phyloP scores from a whole-genome alignment of 139 green algal species.

The Haematococcus sp. region DNA sequence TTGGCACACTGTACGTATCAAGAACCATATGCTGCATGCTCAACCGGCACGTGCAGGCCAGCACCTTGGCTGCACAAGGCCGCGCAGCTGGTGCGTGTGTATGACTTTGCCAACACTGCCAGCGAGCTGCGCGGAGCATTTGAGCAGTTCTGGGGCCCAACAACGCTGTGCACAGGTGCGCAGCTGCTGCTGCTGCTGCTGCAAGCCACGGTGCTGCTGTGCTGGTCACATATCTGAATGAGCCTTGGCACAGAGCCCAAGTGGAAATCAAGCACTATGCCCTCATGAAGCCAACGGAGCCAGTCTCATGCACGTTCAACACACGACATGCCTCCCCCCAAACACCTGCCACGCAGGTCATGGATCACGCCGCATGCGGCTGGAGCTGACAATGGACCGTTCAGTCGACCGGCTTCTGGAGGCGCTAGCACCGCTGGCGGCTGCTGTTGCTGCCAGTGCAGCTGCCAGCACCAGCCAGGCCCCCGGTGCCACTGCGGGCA shows the following conservation, averaged over 20 bases:
- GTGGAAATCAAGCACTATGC: neutral
- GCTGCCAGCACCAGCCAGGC: neutral
- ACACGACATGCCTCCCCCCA: too few relatives aligned
- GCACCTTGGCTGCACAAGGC: constrained; percentile 25
- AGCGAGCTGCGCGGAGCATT: constrained; percentile 33
- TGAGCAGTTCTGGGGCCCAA: constrained; percentile 33
- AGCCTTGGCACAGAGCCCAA: neutral
- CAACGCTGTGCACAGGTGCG: constrained; percentile 30
- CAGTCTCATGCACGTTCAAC: neutral
- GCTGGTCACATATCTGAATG: neutral
- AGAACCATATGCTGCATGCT: too few relatives aligned
- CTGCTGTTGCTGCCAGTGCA: neutral
- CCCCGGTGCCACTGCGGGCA: constrained; percentile 3
- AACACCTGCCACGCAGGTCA: neutral
- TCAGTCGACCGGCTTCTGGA: constrained; percentile 34
- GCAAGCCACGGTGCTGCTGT: neutral
- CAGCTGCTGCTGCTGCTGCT: neutral
- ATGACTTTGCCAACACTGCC: constrained; percentile 47
- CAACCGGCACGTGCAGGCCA: too few relatives aligned
- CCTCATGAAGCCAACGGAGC: too few relatives aligned
- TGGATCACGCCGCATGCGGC: neutral
- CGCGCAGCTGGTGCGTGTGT: constrained; percentile 19
- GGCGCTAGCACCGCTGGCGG: constrained; percentile 28
- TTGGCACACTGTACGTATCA: too few relatives aligned
- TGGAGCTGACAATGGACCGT: constrained; percentile 30